Base-by-base conservation (phyloP, 805 yeast species). In the Huiozyma naganishii region DNA sequence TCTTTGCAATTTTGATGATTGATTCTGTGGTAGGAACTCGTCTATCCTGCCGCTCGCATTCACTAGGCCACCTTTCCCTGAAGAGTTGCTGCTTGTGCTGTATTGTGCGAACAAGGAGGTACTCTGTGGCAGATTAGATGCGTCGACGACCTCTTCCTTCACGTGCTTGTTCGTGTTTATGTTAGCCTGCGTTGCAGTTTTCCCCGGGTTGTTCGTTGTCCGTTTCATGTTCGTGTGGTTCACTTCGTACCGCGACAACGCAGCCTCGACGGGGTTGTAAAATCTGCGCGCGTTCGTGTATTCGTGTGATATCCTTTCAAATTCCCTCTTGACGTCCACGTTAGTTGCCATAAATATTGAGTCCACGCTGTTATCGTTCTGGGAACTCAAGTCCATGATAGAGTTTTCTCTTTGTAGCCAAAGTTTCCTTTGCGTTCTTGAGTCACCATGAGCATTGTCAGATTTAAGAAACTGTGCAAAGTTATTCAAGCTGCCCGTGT, bases 361-460 rank as follows among this genome's bases (percentile, higher is more conserved):
- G 36, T 52, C 60, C 7, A 53, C 42, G 28, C 50, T 44, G 36
- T 45, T 29, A 51, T 57, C 48, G 52, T 62, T 42, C 53, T 66
- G 42, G 7, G 60, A 45, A 35, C 52, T 56, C 6, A 79, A 61
- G 57, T 81, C 89, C 64, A 80, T 66, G 36, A 82, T 65, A 2
- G 85, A 77, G 52, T 76, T 80, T 51, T 83, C 90, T 50, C 90
- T 69, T 59, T 83, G 95, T 32, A 86, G 66, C 95, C 95, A 85
- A 41, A 87, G 70, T 48, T 80, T 74, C 56, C 83, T 92, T 56
- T 86, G 95, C 0, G 95, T 84, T 64, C 95, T 70, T 1, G 85
- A 78, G 47, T 79, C 84, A 42, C 66, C 66, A 38, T 52, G 51
- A 0, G 63, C 61, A 0, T 64, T 63, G 35, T 64, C 67, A 3